Evolutionary conservation across 495 filamentous ascomycete species (phyloP).

Genomic region (Thermochaetoides thermophila): DNA sequence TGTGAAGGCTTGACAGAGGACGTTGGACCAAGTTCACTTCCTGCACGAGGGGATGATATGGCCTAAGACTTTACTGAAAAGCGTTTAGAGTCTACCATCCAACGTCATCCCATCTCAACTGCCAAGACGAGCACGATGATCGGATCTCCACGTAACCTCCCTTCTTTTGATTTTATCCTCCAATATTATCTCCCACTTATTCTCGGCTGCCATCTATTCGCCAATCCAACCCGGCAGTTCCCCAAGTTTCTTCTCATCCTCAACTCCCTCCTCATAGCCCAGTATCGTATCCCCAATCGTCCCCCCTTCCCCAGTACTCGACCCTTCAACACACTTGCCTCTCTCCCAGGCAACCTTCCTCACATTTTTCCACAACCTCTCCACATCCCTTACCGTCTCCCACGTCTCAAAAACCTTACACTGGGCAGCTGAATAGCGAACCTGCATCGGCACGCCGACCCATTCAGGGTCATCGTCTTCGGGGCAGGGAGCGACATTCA

Average conservation of each 20-base stretch:
- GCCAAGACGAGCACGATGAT: neutral
- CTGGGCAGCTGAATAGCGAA: constrained; percentile 37
- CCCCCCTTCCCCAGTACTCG: constrained; percentile 4
- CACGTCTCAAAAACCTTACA: constrained; percentile 42
- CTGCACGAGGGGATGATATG: neutral
- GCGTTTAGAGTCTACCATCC: neutral
- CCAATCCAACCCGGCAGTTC: constrained; percentile 3
- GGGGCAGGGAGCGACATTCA: constrained; percentile 2
- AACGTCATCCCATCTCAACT: neutral
- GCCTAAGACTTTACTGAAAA: neutral
- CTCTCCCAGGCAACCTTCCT: constrained; percentile 19
- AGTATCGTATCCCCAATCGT: constrained; percentile 5
- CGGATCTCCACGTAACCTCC: neutral
- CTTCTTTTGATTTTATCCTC: too few species aligned
- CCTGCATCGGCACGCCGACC: constrained; percentile 27
- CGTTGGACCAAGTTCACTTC: too few species aligned
- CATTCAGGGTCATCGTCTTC: constrained; percentile 2
- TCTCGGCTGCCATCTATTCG: neutral
- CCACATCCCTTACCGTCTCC: constrained; percentile 31
- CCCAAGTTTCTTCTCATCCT: constrained; percentile 4
- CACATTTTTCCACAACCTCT: constrained; percentile 34
- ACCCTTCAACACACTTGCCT: constrained; percentile 10
- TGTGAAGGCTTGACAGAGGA: too few species aligned
- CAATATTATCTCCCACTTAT: neutral
- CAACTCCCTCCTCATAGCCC: constrained; percentile 1